Evolutionary conservation across 345 rosid species (phyloP), one percentile per base, ranked within the genome.

Genomic region (Hypericum perforatum): DNA sequence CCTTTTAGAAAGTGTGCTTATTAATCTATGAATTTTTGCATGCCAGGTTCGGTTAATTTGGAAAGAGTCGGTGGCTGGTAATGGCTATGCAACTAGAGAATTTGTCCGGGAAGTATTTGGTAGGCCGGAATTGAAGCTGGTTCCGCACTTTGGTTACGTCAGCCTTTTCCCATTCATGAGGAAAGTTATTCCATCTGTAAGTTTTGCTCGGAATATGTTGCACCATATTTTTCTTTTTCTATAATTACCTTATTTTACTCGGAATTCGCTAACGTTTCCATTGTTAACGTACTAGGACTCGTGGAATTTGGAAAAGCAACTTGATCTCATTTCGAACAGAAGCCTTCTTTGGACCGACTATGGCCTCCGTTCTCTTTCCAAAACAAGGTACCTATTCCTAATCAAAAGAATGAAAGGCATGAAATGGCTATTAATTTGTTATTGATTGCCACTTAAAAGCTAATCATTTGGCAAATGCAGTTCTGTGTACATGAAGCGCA

Each of bases 91-190:
- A n/a, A 65, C 69, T 12, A 66, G 78, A 50, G 86, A 87, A 76
- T 78, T 92, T 58, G 82, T 88, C 37, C 82, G 89, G 63, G 94
- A 92, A 61, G 94, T 82, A 14, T 42, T 74, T 42, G 94, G 68
- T 67, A 69, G 15, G 56, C 95, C 96, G 11, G 74, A 71, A 56
- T 64, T 69, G 75, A 81, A 84, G 71, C 67, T 85, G 50, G 95
- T 85, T 74, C 95, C 95, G 66, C 95, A 92, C 57, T 64, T 92
- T 32, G 98, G 98, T 48, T 88, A 85, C 51, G 94, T 80, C 67
- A 85, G 94, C 84, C 84, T 92, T 69, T 88, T 92, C 60, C 98
- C 96, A 7, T 92, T 92, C 71, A 92, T 92, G 62, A 63, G 72
- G 62, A 85, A 63, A 68, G 77, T 88, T 54, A 92, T 92, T 67